Percentiles rank a stretch among this genome's conserved stretches.
These are phyloP conservation scores for Chimonanthus praecox DNA, from an alignment of 164 flowering plant genomes.

Conservation along the genomic window DNA sequence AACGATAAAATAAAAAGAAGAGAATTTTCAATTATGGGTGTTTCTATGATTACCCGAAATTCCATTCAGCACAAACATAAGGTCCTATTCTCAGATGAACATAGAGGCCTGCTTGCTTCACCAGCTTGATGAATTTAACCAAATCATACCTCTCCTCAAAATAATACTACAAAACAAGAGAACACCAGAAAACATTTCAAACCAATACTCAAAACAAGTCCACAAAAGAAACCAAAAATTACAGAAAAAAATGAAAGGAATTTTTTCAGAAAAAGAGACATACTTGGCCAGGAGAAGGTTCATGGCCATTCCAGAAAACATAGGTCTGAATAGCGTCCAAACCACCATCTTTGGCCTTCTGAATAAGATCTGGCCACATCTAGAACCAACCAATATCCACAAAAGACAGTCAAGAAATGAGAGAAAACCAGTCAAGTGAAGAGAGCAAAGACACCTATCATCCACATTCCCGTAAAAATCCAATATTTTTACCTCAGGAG, in stretches of 20 bases:
- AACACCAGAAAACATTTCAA: no score
- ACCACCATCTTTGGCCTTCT: slow-evolving; percentile 83
- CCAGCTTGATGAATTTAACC: slow-evolving; percentile 62
- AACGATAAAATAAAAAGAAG: no score
- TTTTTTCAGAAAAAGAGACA: neutral
- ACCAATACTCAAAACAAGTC: neutral
- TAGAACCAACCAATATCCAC: slow-evolving; percentile 18
- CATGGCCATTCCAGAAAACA: slow-evolving; percentile 88
- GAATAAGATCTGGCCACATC: slow-evolving; percentile 90
- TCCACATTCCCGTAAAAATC: slow-evolving; percentile 15
- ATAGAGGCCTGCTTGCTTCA: slow-evolving; percentile 19
- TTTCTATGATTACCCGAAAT: slow-evolving; percentile 2
- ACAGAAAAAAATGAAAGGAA: neutral
- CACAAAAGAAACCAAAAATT: neutral
- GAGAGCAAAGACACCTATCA: slow-evolving; percentile 17
- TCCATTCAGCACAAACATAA: no score
- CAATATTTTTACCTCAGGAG: slow-evolving; percentile 59
- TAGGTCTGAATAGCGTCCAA: slow-evolving; percentile 77
- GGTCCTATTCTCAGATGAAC: no score
- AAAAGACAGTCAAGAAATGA: neutral
- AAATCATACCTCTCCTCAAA: slow-evolving; percentile 75
- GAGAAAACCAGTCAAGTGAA: neutral
- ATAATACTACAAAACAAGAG: slow-evolving; percentile 42
- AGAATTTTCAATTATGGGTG: no score
- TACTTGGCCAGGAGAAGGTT: slow-evolving; percentile 73